Evolutionary conservation across 2,329 filamentous ascomycete species (phyloP).

Genomic region (Cordyceps fumosorosea): DNA sequence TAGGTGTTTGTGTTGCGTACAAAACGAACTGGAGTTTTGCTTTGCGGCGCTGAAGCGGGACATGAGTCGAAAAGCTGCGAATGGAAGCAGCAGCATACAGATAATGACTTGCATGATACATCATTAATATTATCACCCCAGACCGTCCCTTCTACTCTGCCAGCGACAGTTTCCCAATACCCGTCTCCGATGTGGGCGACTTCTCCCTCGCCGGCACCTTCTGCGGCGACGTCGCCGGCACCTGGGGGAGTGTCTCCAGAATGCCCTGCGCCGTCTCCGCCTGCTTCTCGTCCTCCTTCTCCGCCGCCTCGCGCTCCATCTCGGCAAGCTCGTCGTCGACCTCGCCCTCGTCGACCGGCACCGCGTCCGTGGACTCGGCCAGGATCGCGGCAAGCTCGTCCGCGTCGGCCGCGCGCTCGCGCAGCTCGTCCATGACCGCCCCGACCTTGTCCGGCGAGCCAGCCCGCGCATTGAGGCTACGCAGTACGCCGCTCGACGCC

Average conservation of each 20-base stretch:
- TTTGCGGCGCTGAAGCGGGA: background rate
- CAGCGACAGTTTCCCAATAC: constrained; percentile 28
- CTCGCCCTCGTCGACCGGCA: constrained; percentile 66
- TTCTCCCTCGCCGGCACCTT: constrained; percentile 15
- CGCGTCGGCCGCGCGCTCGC: constrained; percentile 72
- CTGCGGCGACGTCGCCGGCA: constrained; percentile 27
- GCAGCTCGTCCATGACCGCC: constrained; percentile 64
- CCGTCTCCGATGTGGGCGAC: constrained; percentile 32
- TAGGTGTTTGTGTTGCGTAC: background rate
- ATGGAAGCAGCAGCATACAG: background rate
- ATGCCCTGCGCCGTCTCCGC: constrained; percentile 44
- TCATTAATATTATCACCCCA: constrained; percentile 4
- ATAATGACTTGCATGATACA: constrained; percentile 3
- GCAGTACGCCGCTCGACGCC: constrained; percentile 65
- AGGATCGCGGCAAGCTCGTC: constrained; percentile 79
- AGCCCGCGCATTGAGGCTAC: constrained; percentile 65
- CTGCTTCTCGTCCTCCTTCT: constrained; percentile 43
- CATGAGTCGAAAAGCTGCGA: background rate
- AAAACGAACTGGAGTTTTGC: background rate
- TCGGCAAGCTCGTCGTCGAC: constrained; percentile 82
- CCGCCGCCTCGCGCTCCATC: constrained; percentile 55
- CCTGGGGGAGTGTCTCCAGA: constrained; percentile 43
- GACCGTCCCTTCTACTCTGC: constrained; percentile 8
- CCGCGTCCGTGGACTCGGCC: constrained; percentile 48
- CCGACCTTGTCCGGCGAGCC: constrained; percentile 73